phyloP scores from a whole-genome alignment of 805 yeast genomes.

The Soucietia sequanensis region DNA sequence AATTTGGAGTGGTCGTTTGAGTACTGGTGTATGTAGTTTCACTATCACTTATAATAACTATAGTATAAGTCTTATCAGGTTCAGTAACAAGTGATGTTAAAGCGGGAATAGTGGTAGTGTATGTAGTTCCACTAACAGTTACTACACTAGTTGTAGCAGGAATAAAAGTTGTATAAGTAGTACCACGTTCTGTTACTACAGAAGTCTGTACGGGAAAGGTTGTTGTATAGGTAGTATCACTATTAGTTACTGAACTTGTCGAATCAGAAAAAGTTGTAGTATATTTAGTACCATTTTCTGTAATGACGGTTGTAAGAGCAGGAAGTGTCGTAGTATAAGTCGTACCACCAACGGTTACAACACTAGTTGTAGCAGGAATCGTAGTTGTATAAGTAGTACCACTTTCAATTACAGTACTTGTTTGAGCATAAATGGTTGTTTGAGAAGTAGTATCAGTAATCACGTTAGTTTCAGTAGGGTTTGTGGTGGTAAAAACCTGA shows the following conservation, averaged over 20 bases:
- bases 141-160: neutral
- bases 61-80: too few species aligned
- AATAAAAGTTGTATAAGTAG: too few species aligned
- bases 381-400: too few species aligned
- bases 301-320: too few species aligned
- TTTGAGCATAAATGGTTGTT: neutral
- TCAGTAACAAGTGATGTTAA: too few species aligned
- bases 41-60: neutral
- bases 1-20: neutral
- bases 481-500: too few species aligned
- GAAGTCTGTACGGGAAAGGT: neutral
- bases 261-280: neutral
- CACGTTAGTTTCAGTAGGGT: neutral
- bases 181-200: too few species aligned
- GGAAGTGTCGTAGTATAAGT: neutral
- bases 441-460: neutral
- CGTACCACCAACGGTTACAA: neutral
- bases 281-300: too few species aligned
- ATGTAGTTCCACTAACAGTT: neutral
- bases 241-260: neutral
- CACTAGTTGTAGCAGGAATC: neutral
- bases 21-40: neutral
- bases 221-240: neutral
- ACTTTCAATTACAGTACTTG: too few species aligned
- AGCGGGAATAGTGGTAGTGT: neutral